These are phyloP conservation scores for Plasmodiophora brassicae DNA, from an alignment of 208 protist species.

Conservation along the genomic window DNA sequence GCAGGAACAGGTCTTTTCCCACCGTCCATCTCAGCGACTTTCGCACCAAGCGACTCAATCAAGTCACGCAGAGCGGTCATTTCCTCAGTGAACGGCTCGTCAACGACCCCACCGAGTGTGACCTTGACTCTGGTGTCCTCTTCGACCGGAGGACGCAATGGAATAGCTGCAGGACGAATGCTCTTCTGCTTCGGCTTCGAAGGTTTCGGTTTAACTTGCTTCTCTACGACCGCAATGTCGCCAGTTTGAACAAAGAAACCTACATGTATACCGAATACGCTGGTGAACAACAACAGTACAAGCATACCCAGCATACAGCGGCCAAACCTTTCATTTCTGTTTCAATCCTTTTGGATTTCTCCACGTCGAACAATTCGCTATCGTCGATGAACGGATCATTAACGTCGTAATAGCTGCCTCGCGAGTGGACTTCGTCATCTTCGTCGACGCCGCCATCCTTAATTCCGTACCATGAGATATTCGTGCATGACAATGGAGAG, in stretches of 20 bases:
- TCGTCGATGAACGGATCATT: slow-evolving; percentile 15
- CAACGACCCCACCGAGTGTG: not conserved
- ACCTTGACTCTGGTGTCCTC: not conserved
- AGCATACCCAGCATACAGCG: not conserved
- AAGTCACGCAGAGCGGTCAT: not conserved
- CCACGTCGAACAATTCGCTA: slow-evolving; percentile 29
- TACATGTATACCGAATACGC: too few relatives aligned
- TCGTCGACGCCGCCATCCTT: not conserved
- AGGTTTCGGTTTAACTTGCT: not conserved
- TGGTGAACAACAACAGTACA: not conserved
- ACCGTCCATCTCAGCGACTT: not conserved
- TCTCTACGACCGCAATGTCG: slow-evolving; percentile 29
- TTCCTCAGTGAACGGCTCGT: not conserved
- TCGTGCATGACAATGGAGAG: not conserved
- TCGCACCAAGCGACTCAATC: not conserved
- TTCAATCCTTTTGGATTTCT: slow-evolving; percentile 23
- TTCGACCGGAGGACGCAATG: not conserved
- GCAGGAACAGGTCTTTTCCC: not conserved
- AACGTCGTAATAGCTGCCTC: slow-evolving; percentile 28
- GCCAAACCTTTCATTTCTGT: slow-evolving; percentile 23
- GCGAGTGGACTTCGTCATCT: not conserved
- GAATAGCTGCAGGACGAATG: not conserved
- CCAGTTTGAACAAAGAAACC: slow-evolving; percentile 32
- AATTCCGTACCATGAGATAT: too few relatives aligned
- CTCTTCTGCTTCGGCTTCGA: not conserved